phyloP scores from a whole-genome alignment of 1,139 yeast genomes.

The Suhomyces kunorum region DNA sequence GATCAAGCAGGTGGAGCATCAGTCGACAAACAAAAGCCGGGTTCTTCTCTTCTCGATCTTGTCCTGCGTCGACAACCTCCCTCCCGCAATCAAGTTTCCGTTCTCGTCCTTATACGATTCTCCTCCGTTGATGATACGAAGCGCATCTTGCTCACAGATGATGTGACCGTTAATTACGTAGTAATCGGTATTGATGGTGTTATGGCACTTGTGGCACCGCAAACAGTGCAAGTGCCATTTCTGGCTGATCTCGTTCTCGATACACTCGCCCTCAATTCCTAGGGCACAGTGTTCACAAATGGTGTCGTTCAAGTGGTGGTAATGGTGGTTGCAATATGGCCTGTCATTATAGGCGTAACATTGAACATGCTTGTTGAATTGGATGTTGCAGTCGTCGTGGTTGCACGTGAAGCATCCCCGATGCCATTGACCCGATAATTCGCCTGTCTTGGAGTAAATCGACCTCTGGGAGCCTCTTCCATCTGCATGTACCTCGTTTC shows the following conservation, averaged over 20 bases:
- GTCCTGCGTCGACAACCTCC: constrained; percentile 34
- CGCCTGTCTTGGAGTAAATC: constrained; percentile 78
- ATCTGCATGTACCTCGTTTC: constrained; percentile 45
- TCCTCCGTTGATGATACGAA: constrained; percentile 27
- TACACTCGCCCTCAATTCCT: constrained; percentile 90
- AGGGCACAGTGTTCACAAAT: constrained; percentile 67
- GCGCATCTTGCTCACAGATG: constrained; percentile 51
- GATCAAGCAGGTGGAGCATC: constrained; percentile 11
- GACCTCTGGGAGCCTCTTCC: constrained; percentile 45
- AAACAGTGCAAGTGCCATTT: constrained; percentile 69
- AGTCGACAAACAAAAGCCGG: constrained; percentile 39
- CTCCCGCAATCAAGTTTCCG: constrained; percentile 26
- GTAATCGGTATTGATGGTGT: constrained; percentile 55
- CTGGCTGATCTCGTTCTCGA: constrained; percentile 70
- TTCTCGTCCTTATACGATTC: constrained; percentile 25
- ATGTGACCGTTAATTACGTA: constrained; percentile 52
- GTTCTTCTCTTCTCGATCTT: constrained; percentile 50
- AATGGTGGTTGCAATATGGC: constrained; percentile 83
- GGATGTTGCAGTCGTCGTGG: constrained; percentile 49
- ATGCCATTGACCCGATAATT: constrained; percentile 94
- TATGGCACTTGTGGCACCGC: constrained; percentile 54
- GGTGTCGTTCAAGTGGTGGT: constrained; percentile 74
- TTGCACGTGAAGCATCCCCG: constrained; percentile 77
- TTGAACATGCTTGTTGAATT: constrained; percentile 60
- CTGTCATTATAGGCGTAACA: constrained; percentile 78